Evolutionary conservation across 148 eudicot genomes (phyloP), one percentile per base, ranked within the genome.

Genomic region (Drosera capensis): DNA sequence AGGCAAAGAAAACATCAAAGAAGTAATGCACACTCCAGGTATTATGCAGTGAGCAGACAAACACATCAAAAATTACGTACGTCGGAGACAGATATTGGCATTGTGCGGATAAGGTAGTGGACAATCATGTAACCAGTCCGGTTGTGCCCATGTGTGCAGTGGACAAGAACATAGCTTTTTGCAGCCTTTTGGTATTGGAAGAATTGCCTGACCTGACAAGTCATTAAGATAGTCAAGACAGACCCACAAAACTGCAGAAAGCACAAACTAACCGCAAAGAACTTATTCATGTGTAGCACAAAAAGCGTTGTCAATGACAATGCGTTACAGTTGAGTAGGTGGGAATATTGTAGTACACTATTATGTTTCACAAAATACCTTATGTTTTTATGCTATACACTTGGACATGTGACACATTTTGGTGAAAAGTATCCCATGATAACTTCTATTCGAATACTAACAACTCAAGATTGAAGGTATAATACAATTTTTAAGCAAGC

Each of bases 141-240:
- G 54, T 92, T 92, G 58, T 92, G 99, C 62, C 99, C 99, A 65
- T 92, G 99, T 13, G 99, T 92, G 50, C 99, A 92, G 55, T 92
- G 99, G 23, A 92, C 79, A 59, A 92, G 66, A 45, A 85, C 72
- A 68, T 71, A 68, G 57, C 77, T 86, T 71, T 68, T 82, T 6
- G 74, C 48, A 31, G 77, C 75, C 56, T 71, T 81, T 14, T 80
- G 75, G 25, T 71, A 74, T 18, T 66, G 46, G 36, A 92, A 51
- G 66, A 68, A 92, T 42, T 76, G 90, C 34, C 71, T 54, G 49
- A 85, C 95, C 99, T 90, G 70, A 15, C 38, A 42, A 43, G 40
- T 25, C 17, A 1, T 7, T 15, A 42, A 42, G 40, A 43, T 25
- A 21, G 2, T 7, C 17, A 49, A 19, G 47, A 12, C 23, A 23